Evolutionary conservation across 2,329 filamentous ascomycete species (phyloP).

Genomic region (Pseudogymnoascus sp.): DNA sequence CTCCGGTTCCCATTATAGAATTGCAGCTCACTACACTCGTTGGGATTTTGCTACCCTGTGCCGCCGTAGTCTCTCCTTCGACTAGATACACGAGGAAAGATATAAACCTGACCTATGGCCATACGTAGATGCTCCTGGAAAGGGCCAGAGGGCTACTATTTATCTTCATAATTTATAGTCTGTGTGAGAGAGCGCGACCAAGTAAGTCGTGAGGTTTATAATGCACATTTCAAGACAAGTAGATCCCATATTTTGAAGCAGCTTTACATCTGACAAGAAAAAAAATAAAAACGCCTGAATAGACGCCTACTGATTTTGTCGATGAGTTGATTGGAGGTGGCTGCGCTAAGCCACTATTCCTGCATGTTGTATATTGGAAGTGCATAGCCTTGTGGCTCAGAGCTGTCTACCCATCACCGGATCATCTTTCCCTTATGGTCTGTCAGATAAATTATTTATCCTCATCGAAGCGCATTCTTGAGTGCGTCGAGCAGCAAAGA

Average conservation of each 20-base stretch:
- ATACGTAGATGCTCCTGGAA: not conserved
- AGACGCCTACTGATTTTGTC: not conserved
- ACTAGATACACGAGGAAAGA: not conserved
- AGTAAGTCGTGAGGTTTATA: not conserved
- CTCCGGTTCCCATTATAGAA: not conserved
- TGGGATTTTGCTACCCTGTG: not conserved
- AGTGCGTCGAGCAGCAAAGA: not conserved
- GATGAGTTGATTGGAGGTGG: not conserved
- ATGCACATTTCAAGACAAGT: not conserved
- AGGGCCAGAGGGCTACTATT: not conserved
- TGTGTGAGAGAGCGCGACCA: not conserved
- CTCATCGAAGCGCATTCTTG: not conserved
- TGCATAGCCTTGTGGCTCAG: not conserved
- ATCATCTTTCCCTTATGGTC: not conserved
- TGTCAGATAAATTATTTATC: not conserved
- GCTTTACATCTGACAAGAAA: not conserved
- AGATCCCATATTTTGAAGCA: not conserved
- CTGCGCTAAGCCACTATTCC: not conserved
- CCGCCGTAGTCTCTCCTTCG: not conserved
- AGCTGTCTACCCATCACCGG: not conserved
- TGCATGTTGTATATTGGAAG: not conserved
- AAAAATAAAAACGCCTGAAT: not conserved
- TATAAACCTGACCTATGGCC: not conserved
- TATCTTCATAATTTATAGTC: not conserved
- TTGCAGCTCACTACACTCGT: not conserved